These are phyloP conservation scores for Xylariales sp. DNA, from an alignment of 2,329 filamentous ascomycete species.

Conservation along the genomic window DNA sequence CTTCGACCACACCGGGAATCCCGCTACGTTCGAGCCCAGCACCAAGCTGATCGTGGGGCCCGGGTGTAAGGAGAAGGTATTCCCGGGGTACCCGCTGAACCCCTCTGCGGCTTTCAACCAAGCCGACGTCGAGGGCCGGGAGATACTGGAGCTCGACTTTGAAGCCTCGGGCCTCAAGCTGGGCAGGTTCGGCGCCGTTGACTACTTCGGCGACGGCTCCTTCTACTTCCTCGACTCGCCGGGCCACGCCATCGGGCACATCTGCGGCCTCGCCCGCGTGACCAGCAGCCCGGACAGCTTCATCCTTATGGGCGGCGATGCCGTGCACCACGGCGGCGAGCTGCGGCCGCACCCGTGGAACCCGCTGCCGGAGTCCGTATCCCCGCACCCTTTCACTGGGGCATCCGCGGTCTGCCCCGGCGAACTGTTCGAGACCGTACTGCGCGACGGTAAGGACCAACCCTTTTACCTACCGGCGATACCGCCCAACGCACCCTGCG, in stretches of 20 bases:
- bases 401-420: conserved; percentile 32
- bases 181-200: conserved; percentile 20
- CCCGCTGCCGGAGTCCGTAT: conserved; percentile 29
- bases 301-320: conserved; percentile 37
- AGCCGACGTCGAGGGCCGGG: conserved; percentile 17
- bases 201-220: conserved; percentile 28
- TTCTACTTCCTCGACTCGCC: conserved; percentile 28
- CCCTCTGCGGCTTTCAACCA: conserved; percentile 16
- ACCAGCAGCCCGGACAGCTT: conserved; percentile 26
- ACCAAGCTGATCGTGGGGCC: conserved; percentile 34
- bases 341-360: conserved; percentile 28
- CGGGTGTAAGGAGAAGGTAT: conserved; percentile 20
- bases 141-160: conserved; percentile 17
- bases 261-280: conserved; percentile 32
- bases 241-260: conserved; percentile 26
- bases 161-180: conserved; percentile 10
- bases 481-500: conserved; percentile 8
- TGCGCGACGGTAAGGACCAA: conserved; percentile 23
- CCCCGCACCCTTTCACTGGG: conserved; percentile 31
- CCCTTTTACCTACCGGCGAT: conserved; percentile 25
- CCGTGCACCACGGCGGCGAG: conserved; percentile 33
- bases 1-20: conserved; percentile 44
- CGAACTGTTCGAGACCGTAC: conserved; percentile 31
- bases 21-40: conserved; percentile 35
- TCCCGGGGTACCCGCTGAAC: conserved; percentile 16